Conservation (phyloP, 2,329 filamentous ascomycete species). For the Colletotrichum truncatum region DNA sequence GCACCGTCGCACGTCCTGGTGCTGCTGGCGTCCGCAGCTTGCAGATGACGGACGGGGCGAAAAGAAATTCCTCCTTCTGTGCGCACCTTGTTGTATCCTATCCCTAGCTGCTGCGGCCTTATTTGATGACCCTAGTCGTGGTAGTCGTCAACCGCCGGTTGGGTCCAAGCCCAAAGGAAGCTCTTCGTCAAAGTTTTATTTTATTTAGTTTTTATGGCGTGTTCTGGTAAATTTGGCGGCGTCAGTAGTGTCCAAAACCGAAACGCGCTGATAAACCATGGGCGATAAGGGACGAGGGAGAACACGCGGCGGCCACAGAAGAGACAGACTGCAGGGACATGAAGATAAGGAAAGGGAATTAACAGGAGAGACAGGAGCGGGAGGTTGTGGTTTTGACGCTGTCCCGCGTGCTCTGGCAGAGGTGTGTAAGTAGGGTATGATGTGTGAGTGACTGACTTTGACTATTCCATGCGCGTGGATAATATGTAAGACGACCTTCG, state of each 20-base stretch:
- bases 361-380: background rate
- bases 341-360: background rate
- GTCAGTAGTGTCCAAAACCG: slow-evolving; percentile 20
- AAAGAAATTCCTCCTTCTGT: slow-evolving; percentile 16
- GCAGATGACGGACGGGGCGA: slow-evolving; percentile 1
- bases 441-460: background rate
- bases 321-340: background rate
- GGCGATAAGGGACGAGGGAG: background rate
- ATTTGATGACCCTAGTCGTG: background rate
- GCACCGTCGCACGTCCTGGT: slow-evolving; percentile 15
- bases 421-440: background rate
- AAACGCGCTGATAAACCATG: background rate
- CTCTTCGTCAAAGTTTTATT: background rate
- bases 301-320: background rate
- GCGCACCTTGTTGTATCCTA: slow-evolving; percentile 3
- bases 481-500: background rate
- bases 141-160: background rate
- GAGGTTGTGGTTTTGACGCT: background rate
- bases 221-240: slow-evolving; percentile 9
- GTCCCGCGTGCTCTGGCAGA: background rate
- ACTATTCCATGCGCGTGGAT: background rate
- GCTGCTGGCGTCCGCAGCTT: slow-evolving; percentile 6
- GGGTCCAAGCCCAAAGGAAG: background rate
- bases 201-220: background rate
- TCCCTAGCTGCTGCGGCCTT: slow-evolving; percentile 4